Conservation (phyloP, 1,284 basidiomycete genomes). For the Fomitiporia mediterranea region DNA sequence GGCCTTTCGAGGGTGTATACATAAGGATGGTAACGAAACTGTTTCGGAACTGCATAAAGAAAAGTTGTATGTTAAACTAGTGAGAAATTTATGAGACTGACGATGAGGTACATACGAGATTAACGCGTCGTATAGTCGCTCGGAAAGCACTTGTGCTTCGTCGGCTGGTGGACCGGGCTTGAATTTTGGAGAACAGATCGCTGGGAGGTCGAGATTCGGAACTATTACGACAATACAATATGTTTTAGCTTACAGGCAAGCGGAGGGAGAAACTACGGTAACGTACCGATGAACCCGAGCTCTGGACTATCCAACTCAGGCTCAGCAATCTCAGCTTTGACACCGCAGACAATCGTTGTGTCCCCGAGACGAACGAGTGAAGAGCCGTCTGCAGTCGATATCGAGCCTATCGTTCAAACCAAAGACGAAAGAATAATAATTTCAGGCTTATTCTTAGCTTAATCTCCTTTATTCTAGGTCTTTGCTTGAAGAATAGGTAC, state of each 20-base stretch:
- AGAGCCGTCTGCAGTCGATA: conserved; percentile 88
- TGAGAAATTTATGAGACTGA: neutral
- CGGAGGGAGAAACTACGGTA: neutral
- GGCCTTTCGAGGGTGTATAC: conserved; percentile 75
- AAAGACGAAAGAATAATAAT: conserved; percentile 4
- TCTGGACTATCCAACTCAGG: conserved; percentile 74
- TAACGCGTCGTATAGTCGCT: conserved; percentile 73
- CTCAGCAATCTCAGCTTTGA: conserved; percentile 92
- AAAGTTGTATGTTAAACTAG: conserved; percentile 3
- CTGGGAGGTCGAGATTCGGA: conserved; percentile 87
- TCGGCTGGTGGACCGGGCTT: conserved; percentile 92
- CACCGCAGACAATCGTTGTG: conserved; percentile 88
- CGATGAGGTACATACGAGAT: conserved; percentile 48
- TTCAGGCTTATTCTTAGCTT: neutral
- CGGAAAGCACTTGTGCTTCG: conserved; percentile 86
- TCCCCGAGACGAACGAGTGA: conserved; percentile 85
- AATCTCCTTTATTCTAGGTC: conserved; percentile 6
- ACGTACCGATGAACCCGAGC: conserved; percentile 78
- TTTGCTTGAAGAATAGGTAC: conserved; percentile 28
- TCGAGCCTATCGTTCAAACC: conserved; percentile 54
- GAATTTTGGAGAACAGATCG: conserved; percentile 89
- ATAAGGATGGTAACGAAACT: conserved; percentile 64
- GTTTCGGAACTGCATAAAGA: conserved; percentile 71
- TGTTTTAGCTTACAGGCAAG: too few relatives aligned
- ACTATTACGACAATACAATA: conserved; percentile 39